Evolutionary conservation across 352 stramenopile genomes (phyloP).

Genomic region (Pythium grandisporangium): DNA sequence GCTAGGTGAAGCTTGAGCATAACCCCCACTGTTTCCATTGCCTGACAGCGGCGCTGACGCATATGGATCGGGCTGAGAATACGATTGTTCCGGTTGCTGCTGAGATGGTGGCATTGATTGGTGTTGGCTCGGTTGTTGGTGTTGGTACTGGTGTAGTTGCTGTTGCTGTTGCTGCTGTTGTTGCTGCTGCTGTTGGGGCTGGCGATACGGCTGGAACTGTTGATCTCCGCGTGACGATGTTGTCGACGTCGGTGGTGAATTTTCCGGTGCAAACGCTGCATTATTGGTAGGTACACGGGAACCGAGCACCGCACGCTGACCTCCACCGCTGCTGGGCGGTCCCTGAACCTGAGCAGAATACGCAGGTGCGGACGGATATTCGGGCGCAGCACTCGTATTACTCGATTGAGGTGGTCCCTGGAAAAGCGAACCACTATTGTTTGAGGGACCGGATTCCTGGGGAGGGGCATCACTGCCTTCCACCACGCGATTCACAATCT

Average conservation of each 20-base stretch:
- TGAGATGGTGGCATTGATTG: no score
- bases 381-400: conserved; percentile 7
- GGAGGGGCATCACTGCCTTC: conserved; percentile 51
- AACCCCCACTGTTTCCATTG: conserved; percentile 4
- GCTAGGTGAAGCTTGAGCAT: background rate
- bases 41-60: conserved; percentile 6
- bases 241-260: no score
- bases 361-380: conserved; percentile 17
- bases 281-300: no score
- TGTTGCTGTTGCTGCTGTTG: no score
- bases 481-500: conserved; percentile 81
- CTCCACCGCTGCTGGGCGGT: background rate
- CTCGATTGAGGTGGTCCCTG: conserved; percentile 21
- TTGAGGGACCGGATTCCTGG: conserved; percentile 5
- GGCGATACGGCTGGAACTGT: no score
- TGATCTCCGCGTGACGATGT: no score
- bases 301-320: no score
- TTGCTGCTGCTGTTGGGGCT: no score
- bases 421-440: conserved; percentile 20
- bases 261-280: no score
- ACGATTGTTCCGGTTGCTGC: background rate
- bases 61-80: conserved; percentile 3
- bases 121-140: no score
- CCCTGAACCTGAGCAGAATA: conserved; percentile 5
- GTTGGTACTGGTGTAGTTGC: no score